A percentile compares a stretch with the other conserved stretches of the same genome.
These are phyloP conservation scores for Fusarium sp. DNA, from an alignment of 2,329 filamentous ascomycete genomes.

Conservation along the genomic window DNA sequence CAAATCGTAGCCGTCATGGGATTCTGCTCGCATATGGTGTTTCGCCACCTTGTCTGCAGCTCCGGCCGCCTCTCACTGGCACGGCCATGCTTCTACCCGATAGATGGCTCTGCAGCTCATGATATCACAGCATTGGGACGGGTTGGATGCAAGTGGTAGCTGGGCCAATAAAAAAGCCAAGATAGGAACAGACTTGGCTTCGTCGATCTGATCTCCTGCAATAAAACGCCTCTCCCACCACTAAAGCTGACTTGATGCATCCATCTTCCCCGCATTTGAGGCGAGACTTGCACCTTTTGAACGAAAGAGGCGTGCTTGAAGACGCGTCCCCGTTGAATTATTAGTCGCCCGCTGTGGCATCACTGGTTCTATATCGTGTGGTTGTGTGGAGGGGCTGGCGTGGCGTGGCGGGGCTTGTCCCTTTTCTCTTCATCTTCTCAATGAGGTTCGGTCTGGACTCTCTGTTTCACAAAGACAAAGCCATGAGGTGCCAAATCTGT, in stretches of 20 bases:
- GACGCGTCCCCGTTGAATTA: not conserved
- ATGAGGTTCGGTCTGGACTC: conserved; percentile 4
- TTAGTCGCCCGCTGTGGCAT: no score
- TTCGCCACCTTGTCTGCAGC: not conserved
- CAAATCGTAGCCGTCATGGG: conserved; percentile 11
- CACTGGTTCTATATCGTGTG: not conserved
- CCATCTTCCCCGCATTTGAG: conserved; percentile 12
- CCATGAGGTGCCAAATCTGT: not conserved
- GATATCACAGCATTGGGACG: not conserved
- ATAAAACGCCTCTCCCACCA: not conserved
- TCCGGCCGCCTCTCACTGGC: not conserved
- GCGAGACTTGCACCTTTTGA: conserved; percentile 6
- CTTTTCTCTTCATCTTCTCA: not conserved
- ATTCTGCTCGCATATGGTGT: not conserved
- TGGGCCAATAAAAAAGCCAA: not conserved
- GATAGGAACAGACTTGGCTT: not conserved
- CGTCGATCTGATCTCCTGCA: conserved; percentile 4
- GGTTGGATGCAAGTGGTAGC: not conserved
- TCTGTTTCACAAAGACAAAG: conserved; percentile 14
- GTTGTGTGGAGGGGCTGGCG: conserved; percentile 6
- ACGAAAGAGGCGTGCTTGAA: not conserved
- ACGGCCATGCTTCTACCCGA: not conserved
- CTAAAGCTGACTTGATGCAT: conserved; percentile 3
- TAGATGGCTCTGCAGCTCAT: not conserved
- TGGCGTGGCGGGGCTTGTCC: not conserved